Evolutionary conservation across 2,329 filamentous ascomycete species (phyloP), one percentile per base, ranked within the genome.

Genomic region (Pleurostoma richardsiae): DNA sequence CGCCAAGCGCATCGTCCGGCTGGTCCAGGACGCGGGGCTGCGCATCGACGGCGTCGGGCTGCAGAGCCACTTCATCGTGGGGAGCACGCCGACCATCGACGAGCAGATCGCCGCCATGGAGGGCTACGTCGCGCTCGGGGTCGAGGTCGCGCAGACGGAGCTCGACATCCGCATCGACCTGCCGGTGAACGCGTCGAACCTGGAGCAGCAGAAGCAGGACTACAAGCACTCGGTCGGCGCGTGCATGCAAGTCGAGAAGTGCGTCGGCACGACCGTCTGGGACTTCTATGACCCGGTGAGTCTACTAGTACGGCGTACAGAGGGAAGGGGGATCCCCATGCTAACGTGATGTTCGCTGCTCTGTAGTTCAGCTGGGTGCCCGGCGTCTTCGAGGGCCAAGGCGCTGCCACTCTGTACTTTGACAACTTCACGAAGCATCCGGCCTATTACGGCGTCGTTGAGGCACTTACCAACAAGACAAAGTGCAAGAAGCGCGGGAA

Each of bases 21-120:
- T 68, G 42, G 52, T 78, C 27, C 63, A 71, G 51, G 56, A 65
- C 4, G 68, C 70, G 3, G 73, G 76, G 5, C 66, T 73, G 29
- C 72, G 71, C 40, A 79, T 85, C 49, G 77, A 85, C 49, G 80
- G 81, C 44, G 70, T 85, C 2, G 81, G 82, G 5, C 67, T 84
- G 55, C 79, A 85, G 58, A 72, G 69, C 2, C 82, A 85, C 58
- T 71, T 83, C 44, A 74, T 77, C 41, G 74, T 75, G 3, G 76
- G 79, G 49, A 55, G 60, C 4, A 69, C 74, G 2, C 73, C 79
- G 0, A 64, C 59, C 40, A 67, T 71, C 51, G 65, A 67, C 27
- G 63, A 69, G 4, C 67, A 76, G 47, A 62, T 67, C 28, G 62
- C 66, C 0, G 72, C 72, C 19, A 74, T 80, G 47, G 54, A 66